These are phyloP conservation scores for Alternaria sp. DNA, from an alignment of 2,329 filamentous ascomycete genomes.

Conservation along the genomic window DNA sequence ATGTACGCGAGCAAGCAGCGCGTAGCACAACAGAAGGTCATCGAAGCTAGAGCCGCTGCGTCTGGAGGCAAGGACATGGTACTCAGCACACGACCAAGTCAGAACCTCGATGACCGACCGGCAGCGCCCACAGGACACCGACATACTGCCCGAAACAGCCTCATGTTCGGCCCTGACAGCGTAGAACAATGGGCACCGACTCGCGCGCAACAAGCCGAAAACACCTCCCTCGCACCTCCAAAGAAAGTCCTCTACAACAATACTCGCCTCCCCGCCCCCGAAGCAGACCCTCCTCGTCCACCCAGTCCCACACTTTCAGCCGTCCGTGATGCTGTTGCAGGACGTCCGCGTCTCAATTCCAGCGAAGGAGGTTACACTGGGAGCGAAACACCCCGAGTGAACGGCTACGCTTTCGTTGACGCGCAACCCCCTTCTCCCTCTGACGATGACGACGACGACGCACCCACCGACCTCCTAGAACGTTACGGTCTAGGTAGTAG, in stretches of 20 bases:
- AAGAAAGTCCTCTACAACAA: constrained; percentile 82
- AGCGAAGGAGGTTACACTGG: constrained; percentile 70
- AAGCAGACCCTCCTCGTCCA: constrained; percentile 56
- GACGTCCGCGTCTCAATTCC: constrained; percentile 68
- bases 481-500: constrained; percentile 49
- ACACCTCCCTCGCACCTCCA: constrained; percentile 75
- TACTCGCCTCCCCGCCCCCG: constrained; percentile 71
- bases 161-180: constrained; percentile 85
- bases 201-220: constrained; percentile 72
- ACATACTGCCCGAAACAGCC: constrained; percentile 73
- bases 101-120: constrained; percentile 73
- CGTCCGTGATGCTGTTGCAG: constrained; percentile 81
- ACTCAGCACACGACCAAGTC: constrained; percentile 65
- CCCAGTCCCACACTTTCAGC: constrained; percentile 85
- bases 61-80: constrained; percentile 29
- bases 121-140: constrained; percentile 80
- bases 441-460: constrained; percentile 54
- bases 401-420: constrained; percentile 94
- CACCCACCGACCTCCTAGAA: constrained; percentile 54
- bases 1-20: constrained; percentile 74
- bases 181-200: constrained; percentile 66
- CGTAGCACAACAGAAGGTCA: constrained; percentile 74
- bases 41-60: constrained; percentile 65
- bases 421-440: constrained; percentile 85
- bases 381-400: constrained; percentile 85